phyloP scores from a whole-genome alignment of 371 early-diverging fungal species.

The Mortierella sp. region DNA sequence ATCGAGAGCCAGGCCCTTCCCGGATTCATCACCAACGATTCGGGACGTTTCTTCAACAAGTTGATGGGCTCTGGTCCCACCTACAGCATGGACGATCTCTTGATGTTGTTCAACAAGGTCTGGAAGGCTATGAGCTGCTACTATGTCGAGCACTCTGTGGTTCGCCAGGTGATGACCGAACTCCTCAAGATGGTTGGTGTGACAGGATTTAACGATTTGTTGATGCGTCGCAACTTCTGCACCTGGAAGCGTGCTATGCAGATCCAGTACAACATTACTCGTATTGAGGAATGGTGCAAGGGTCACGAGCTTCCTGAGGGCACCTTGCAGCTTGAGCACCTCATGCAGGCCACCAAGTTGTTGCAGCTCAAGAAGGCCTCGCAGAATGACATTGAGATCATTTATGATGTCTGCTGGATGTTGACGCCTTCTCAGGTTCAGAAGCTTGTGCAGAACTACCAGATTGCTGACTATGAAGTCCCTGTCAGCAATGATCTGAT shows the following conservation, averaged over 20 bases:
- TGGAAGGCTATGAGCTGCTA: conserved; percentile 92
- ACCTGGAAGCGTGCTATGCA: conserved; percentile 92
- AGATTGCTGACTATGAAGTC: conserved; percentile 76
- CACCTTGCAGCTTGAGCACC: conserved; percentile 85
- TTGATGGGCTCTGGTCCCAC: conserved; percentile 74
- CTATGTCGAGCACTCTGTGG: conserved; percentile 81
- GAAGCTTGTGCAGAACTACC: conserved; percentile 85
- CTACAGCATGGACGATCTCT: conserved; percentile 88
- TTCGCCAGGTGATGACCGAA: conserved; percentile 85
- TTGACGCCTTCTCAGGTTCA: conserved; percentile 92
- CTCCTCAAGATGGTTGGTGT: conserved; percentile 89
- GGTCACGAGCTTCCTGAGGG: conserved; percentile 83
- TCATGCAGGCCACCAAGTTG: conserved; percentile 92
- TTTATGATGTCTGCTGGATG: conserved; percentile 93
- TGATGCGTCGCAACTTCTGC: conserved; percentile 86
- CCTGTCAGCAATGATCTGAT: conserved; percentile 88
- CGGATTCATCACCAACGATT: conserved; percentile 87
- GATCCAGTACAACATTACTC: conserved; percentile 94
- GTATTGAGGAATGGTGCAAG: conserved; percentile 96
- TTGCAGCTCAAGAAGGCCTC: conserved; percentile 91
- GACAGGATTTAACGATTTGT: conserved; percentile 89
- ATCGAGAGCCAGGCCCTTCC: conserved; percentile 92
- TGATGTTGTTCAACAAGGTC: conserved; percentile 87
- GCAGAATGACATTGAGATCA: conserved; percentile 87
- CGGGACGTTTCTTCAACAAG: conserved; percentile 81